phyloP scores from a whole-genome alignment of 2,329 filamentous ascomycete genomes.

The Pseudogymnoascus sp. region DNA sequence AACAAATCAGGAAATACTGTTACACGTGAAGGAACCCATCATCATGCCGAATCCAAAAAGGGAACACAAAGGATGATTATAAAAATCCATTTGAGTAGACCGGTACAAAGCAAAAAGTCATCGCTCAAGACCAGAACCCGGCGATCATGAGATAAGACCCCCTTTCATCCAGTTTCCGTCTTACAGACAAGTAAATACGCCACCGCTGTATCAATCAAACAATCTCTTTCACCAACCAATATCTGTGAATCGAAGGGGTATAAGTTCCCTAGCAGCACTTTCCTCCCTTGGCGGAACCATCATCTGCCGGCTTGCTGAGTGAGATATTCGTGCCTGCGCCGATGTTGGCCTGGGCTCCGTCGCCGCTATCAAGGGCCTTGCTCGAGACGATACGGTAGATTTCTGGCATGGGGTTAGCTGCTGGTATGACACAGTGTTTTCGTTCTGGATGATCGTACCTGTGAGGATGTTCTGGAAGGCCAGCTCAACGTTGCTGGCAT shows the following conservation, averaged over 20 bases:
- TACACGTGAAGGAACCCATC: constrained; percentile 13
- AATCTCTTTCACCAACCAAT: constrained; percentile 10
- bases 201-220: constrained; percentile 24
- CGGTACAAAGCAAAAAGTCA: constrained; percentile 8
- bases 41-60: constrained; percentile 14
- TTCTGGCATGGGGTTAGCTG: constrained; percentile 47
- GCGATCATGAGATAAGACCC: constrained; percentile 9
- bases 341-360: constrained; percentile 71
- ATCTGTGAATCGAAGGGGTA: constrained; percentile 18
- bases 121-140: not conserved
- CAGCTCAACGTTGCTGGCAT: constrained; percentile 97
- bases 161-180: constrained; percentile 7
- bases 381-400: constrained; percentile 99
- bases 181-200: constrained; percentile 13
- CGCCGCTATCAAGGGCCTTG: constrained; percentile 90
- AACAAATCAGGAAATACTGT: constrained; percentile 9
- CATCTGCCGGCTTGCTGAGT: constrained; percentile 76
- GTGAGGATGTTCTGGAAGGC: constrained; percentile 99
- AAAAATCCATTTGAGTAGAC: constrained; percentile 8
- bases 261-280: constrained; percentile 63
- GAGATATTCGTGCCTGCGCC: constrained; percentile 75
- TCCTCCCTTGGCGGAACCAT: constrained; percentile 64
- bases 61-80: constrained; percentile 6
- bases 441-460: constrained; percentile 48
- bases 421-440: not conserved